Evolutionary conservation across 306 rosid species (phyloP).

Genomic region (Trifolium repens): DNA sequence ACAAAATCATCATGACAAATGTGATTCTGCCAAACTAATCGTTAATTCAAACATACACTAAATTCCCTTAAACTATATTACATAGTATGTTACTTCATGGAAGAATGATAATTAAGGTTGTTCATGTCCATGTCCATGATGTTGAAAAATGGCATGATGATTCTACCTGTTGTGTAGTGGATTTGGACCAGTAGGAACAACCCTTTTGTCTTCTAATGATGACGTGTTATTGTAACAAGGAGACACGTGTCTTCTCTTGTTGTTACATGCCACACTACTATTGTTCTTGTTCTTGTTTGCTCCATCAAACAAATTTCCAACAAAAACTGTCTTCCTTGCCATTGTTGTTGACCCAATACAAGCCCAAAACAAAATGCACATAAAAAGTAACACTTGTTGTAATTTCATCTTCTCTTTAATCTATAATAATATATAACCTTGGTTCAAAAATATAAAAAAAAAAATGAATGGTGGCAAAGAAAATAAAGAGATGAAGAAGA

Average conservation of each 20-base stretch:
- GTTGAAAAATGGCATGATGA: not conserved
- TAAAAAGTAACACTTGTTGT: slow-evolving; percentile 41
- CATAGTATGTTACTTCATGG: not conserved
- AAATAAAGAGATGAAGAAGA: slow-evolving; percentile 10
- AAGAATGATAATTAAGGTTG: slow-evolving; percentile 18
- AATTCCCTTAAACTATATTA: not conserved
- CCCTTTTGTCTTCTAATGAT: slow-evolving; percentile 66
- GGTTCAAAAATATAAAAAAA: not conserved
- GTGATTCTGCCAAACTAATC: not conserved
- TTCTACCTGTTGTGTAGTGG: slow-evolving; percentile 81
- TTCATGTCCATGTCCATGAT: slow-evolving; percentile 1
- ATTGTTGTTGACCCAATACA: slow-evolving; percentile 48
- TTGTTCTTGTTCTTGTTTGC: slow-evolving; percentile 39
- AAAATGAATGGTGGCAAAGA: slow-evolving; percentile 1
- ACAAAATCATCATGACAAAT: not conserved
- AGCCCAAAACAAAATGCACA: slow-evolving; percentile 58
- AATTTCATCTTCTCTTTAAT: slow-evolving; percentile 48
- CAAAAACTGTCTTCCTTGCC: slow-evolving; percentile 49
- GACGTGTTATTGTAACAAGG: slow-evolving; percentile 43
- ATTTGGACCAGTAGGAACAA: slow-evolving; percentile 89
- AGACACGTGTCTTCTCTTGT: slow-evolving; percentile 39
- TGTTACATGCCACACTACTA: slow-evolving; percentile 44
- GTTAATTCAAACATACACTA: not conserved
- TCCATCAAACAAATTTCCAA: slow-evolving; percentile 33
- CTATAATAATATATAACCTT: not conserved